Conservation (phyloP, 176 grass and related monocot genomes). For the Carex cristatella region DNA sequence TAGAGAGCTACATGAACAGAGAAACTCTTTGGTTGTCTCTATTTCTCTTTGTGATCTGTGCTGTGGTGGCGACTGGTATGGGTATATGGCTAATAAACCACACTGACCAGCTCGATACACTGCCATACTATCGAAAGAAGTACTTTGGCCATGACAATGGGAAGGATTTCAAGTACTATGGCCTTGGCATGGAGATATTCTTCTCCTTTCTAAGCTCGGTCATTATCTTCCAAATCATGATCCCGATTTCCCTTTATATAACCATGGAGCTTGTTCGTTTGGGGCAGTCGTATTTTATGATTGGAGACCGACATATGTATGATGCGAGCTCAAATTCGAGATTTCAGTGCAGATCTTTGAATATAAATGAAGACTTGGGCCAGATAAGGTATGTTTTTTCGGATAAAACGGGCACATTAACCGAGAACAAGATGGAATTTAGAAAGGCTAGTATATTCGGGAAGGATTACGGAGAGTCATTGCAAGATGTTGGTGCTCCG, state of each 20-base stretch:
- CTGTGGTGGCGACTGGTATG: conserved; percentile 97
- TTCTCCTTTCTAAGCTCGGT: conserved; percentile 99
- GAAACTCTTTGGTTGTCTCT: conserved; percentile 98
- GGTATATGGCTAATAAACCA: conserved; percentile 86
- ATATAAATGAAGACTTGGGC: conserved; percentile 98
- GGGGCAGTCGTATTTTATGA: conserved; percentile 99
- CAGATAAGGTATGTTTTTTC: conserved; percentile 98
- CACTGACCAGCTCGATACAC: conserved; percentile 63
- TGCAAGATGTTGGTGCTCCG: conserved; percentile 42
- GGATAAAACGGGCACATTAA: conserved; percentile 97
- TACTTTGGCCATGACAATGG: conserved; percentile 74
- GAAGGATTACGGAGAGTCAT: conserved; percentile 77
- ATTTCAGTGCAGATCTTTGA: conserved; percentile 98
- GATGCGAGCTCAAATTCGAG: conserved; percentile 82
- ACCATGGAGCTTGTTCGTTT: conserved; percentile 96
- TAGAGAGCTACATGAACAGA: conserved; percentile 99
- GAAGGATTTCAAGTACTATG: conserved; percentile 93
- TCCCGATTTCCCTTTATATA: conserved; percentile 98
- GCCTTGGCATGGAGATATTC: conserved; percentile 86
- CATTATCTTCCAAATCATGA: conserved; percentile 99
- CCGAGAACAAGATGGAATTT: conserved; percentile 98
- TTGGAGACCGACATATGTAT: conserved; percentile 90
- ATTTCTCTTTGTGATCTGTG: conserved; percentile 89
- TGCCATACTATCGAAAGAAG: conserved; percentile 94
- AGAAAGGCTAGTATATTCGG: conserved; percentile 79